Evolutionary conservation across 139 green algal genomes (phyloP), one percentile per base, ranked within the genome.

Genomic region (Micractinium sp.): DNA sequence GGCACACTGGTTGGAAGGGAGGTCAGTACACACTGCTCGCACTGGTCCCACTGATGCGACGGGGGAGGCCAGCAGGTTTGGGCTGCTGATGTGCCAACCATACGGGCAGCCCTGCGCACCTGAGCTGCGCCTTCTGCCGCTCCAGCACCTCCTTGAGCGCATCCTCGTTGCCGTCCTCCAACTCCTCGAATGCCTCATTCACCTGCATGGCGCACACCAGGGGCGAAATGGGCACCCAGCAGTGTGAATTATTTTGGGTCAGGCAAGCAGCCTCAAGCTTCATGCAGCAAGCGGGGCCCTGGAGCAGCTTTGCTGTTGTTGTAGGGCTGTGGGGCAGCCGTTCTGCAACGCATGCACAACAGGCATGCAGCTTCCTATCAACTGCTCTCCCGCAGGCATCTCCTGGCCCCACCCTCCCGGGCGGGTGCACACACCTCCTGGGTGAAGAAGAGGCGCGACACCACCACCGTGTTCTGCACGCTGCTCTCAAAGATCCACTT

Each of bases 101-200:
- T 9, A 56, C 47, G 9, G 9, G 47, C 47, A 16, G 47, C 47
- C 47, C 47, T 56, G 0, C 36, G 20, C 36, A 78, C 82, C 63
- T 85, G 77, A 99, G 94, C 89, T 98, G 95, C 38, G 89, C 66
- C 31, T 97, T 93, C 93, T 97, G 95, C 29, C 36, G 36, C 76
- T 91, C 88, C 79, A 91, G 63, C 39, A 91, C 75, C 20, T 91
- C 92, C 93, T 99, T 99, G 35, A 99, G 93, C 0, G 96, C 97
- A 66, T 98, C 95, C 82, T 98, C 96, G 85, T 98, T 98, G 61
- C 97, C 96, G 89, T 98, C 97, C 92, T 99, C 97, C 60, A 98
- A 92, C 89, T 97, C 94, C 61, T 97, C 95, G 93, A 98, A 98
- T 0, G 96, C 97, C 67, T 97, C 95, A 60, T 96, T 96, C 84